phyloP scores from a whole-genome alignment of 169 alveolate species.

The Plasmodium billcollinsi region DNA sequence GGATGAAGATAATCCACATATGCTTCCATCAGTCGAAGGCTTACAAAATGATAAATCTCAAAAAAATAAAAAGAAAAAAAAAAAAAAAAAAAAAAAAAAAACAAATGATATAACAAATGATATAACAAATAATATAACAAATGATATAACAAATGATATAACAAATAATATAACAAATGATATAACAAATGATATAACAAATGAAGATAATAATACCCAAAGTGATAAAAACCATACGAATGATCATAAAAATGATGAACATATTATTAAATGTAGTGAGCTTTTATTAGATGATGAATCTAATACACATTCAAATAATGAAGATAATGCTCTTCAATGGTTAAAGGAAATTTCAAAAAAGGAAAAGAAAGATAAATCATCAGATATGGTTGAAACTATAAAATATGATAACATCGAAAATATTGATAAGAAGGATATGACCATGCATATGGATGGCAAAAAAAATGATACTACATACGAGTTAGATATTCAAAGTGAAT shows the following conservation, averaged over 20 bases:
- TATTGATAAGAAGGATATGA: background rate
- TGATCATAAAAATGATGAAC: background rate
- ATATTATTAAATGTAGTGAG: too few relatives aligned
- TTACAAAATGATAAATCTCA: background rate
- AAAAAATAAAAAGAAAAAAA: background rate
- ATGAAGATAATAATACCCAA: background rate
- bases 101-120: background rate
- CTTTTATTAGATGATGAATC: background rate
- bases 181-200: too few relatives aligned
- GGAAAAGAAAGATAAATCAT: constrained; percentile 10
- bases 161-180: too few relatives aligned
- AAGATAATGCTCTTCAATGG: constrained; percentile 69
- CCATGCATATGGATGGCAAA: background rate
- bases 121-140: too few relatives aligned
- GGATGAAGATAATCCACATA: constrained; percentile 19
- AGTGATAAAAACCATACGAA: background rate
- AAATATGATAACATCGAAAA: background rate
- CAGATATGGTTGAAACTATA: background rate
- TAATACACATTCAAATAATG: constrained; percentile 9
- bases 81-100: background rate
- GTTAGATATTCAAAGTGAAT: background rate
- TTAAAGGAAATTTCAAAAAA: constrained; percentile 60
- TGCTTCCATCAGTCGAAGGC: background rate
- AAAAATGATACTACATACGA: background rate
- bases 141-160: too few relatives aligned